Conservation (phyloP, 768 basidiomycete genomes). For the Crepidotus variabilis region DNA sequence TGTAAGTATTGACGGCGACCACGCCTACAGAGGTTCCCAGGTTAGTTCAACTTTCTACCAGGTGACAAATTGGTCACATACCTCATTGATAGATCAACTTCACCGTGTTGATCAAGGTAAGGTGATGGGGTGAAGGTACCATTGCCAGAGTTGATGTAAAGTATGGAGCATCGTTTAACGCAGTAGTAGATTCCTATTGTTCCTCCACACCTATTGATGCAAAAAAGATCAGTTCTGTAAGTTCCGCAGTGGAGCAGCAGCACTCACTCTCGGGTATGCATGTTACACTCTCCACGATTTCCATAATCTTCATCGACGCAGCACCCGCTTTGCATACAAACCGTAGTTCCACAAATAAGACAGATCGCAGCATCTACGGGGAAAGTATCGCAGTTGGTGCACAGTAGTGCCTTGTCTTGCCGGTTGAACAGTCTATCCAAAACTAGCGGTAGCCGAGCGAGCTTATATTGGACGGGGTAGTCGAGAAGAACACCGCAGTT, state of each 20-base stretch:
- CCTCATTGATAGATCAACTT: slow-evolving; percentile 91
- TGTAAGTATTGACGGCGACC: slow-evolving; percentile 89
- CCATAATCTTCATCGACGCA: slow-evolving; percentile 69
- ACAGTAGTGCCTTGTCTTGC: slow-evolving; percentile 69
- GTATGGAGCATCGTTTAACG: slow-evolving; percentile 85
- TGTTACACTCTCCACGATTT: slow-evolving; percentile 87
- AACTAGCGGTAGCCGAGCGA: slow-evolving; percentile 74
- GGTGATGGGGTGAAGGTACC: slow-evolving; percentile 89
- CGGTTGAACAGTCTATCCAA: slow-evolving; percentile 83
- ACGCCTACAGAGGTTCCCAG: slow-evolving; percentile 41
- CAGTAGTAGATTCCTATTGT: slow-evolving; percentile 87
- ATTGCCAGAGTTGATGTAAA: slow-evolving; percentile 85
- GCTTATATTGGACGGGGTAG: slow-evolving; percentile 77
- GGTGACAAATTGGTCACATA: slow-evolving; percentile 27
- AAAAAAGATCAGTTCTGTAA: slow-evolving; percentile 3
- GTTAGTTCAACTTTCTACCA: background rate
- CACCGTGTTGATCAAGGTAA: slow-evolving; percentile 92
- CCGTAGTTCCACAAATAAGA: slow-evolving; percentile 80
- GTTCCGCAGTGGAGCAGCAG: slow-evolving; percentile 2
- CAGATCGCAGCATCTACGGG: slow-evolving; percentile 90
- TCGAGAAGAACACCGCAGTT: slow-evolving; percentile 81
- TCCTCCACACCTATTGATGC: slow-evolving; percentile 77
- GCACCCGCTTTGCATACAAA: slow-evolving; percentile 91
- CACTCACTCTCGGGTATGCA: slow-evolving; percentile 90
- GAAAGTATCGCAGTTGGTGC: slow-evolving; percentile 71